Base-by-base conservation (phyloP, 148 eudicot genomes). In the Rhododendron ferrugineum region DNA sequence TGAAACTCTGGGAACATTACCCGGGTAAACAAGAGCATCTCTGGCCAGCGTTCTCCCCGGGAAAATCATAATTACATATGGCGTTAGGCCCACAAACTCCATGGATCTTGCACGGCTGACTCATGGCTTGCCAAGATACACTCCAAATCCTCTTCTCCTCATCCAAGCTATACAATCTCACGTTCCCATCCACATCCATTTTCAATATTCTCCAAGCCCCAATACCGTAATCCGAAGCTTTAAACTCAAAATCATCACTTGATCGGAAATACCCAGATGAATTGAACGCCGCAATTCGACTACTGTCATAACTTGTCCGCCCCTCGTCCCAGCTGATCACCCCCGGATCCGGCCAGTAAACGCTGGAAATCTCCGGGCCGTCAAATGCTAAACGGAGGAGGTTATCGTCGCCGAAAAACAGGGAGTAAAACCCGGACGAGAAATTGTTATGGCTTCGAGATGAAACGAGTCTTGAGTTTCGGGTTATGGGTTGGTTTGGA, bases 401-500 rank as follows among this genome's bases (percentile, higher is more conserved):
- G 36, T 93, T 90, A 60, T 88, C 88, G 37, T 85, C 68, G 50
- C 83, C 91, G 66, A 89, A 93, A 20, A 42, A 85, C 2, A 93
- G 84, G 78, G 78, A 90, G 68, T 91, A 91, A 56, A 83, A 90
- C 7, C 95, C 93, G n/a, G 91, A 89, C 18, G 92, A 89, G 37
- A 34, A 62, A 60, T 89, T 82, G 4, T 75, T 85, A 26, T 3
- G 73, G 88, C 91, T 87, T 49, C 89, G 77, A 56, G 86, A 86
- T 3, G 95, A 89, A 36, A 91, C 50, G 0, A 91, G 86, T 11
- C 6, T 50, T 0, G 79, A 15, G 10, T 79, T 47, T 85, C 86
- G 54, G 8, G 88, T 91, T 1, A 92, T 74, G 6, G n/a, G 44
- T 72, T 93, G 93, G 49, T 82, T 7, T 4, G 93, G 90, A 52